Evolutionary conservation across 140 eudicot genomes (phyloP).

Genomic region (Anethum foeniculum): DNA sequence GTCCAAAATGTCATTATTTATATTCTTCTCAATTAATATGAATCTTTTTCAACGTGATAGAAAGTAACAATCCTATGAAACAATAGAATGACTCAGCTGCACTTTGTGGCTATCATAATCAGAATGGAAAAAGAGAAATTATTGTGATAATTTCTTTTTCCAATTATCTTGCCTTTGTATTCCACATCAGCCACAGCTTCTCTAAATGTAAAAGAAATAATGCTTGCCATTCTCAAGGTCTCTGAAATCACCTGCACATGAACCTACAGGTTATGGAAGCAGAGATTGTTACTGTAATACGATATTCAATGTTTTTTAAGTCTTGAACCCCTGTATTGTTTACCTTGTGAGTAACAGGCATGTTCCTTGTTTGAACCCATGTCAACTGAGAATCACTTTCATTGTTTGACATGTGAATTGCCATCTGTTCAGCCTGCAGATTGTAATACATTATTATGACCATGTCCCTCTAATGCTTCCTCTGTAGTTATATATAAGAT

Average conservation of each 20-base stretch:
- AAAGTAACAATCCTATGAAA: not conserved
- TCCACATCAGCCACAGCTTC: conserved; percentile 85
- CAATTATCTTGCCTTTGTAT: conserved; percentile 57
- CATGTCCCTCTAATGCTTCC: not conserved
- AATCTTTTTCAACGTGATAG: not conserved
- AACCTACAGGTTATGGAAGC: not conserved
- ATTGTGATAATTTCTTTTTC: not conserved
- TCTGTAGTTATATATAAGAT: not conserved
- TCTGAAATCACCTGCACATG: conserved; percentile 62
- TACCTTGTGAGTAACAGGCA: conserved; percentile 81
- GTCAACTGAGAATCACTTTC: conserved; percentile 46
- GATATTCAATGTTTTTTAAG: not conserved
- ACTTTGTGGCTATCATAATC: conserved; percentile 7
- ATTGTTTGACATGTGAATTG: conserved; percentile 37
- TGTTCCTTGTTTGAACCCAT: conserved; percentile 78
- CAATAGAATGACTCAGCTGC: conserved; percentile 2
- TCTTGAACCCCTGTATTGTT: conserved; percentile 7
- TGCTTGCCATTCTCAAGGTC: conserved; percentile 87
- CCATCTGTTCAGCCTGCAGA: conserved; percentile 75
- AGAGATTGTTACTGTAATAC: no score
- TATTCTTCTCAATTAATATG: not conserved
- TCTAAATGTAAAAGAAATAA: conserved; percentile 78
- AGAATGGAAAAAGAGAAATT: not conserved
- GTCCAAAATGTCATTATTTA: conserved; percentile 8
- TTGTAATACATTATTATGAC: not conserved